Percentiles rank a stretch among this genome's conserved stretches.
Evolutionary conservation across 352 stramenopile genomes (phyloP).

Genomic region (Phytophthora nicotianae): DNA sequence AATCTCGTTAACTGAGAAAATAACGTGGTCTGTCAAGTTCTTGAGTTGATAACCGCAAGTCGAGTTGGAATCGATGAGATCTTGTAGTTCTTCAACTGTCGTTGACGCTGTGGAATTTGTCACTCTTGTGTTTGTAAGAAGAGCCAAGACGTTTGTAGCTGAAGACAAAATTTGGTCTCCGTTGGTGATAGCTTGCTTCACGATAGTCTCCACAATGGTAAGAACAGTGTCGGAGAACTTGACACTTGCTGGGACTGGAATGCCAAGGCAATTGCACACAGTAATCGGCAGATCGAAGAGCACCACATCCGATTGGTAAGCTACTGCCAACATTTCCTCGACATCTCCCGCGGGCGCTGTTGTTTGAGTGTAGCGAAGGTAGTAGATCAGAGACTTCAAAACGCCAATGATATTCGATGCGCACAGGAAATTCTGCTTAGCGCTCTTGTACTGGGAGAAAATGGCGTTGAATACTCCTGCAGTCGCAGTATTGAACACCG

Average conservation of each 20-base stretch:
- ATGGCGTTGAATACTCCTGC: constrained; percentile 35
- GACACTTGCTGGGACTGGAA: background rate
- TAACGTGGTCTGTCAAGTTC: constrained; percentile 30
- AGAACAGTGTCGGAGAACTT: constrained; percentile 13
- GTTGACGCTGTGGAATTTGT: constrained; percentile 7
- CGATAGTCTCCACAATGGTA: constrained; percentile 13
- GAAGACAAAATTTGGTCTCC: constrained; percentile 17
- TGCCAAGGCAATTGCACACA: background rate
- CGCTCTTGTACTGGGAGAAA: constrained; percentile 16
- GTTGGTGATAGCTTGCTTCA: constrained; percentile 24
- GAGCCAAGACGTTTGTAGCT: constrained; percentile 7
- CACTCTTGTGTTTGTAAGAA: constrained; percentile 5
- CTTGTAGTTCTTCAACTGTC: constrained; percentile 14
- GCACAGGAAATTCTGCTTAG: constrained; percentile 14
- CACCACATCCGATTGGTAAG: background rate
- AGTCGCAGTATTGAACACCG: constrained; percentile 12
- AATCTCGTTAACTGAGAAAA: constrained; percentile 19
- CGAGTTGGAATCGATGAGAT: constrained; percentile 26
- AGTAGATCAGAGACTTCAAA: constrained; percentile 15
- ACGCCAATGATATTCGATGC: constrained; percentile 15
- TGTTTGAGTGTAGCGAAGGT: constrained; percentile 13
- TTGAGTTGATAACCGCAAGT: constrained; percentile 24
- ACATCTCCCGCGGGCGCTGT: no score
- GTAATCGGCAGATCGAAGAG: background rate
- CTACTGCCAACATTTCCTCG: background rate